Evolutionary conservation across 129 eudicot genomes (phyloP).

Genomic region (Scalesia atractyloides): DNA sequence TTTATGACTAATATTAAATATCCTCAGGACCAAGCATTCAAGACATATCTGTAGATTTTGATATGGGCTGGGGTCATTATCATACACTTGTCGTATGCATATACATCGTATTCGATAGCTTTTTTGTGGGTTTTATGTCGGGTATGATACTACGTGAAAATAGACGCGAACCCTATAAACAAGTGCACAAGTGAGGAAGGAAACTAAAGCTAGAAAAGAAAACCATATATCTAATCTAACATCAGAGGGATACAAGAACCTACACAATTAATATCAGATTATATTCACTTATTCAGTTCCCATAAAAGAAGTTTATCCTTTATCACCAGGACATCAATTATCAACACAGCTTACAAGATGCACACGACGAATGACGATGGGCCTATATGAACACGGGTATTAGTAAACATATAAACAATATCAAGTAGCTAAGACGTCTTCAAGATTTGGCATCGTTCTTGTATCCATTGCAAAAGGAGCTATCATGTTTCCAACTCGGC

Average conservation of each 20-base stretch:
- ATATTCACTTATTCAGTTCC: slow-evolving; percentile 1
- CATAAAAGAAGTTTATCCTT: slow-evolving; percentile 30
- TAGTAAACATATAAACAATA: slow-evolving; percentile 27
- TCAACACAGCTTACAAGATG: slow-evolving; percentile 33
- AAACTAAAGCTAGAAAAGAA: neutral
- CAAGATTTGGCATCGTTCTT: slow-evolving; percentile 81
- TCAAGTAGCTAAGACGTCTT: slow-evolving; percentile 47
- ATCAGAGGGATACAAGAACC: no score
- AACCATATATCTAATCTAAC: neutral
- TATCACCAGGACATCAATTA: slow-evolving; percentile 21
- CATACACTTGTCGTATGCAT: neutral
- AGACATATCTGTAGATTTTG: neutral
- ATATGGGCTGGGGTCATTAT: slow-evolving; percentile 15
- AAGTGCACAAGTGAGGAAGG: no score
- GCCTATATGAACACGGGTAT: slow-evolving; percentile 36
- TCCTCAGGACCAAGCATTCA: neutral
- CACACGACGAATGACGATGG: slow-evolving; percentile 25
- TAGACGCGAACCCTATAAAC: no score
- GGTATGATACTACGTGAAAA: no score
- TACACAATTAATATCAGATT: slow-evolving; percentile 19
- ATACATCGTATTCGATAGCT: neutral
- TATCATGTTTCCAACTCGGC: slow-evolving; percentile 60
- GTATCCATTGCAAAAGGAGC: slow-evolving; percentile 82
- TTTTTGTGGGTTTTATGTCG: neutral
- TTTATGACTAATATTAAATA: neutral